A percentile compares a stretch with the other conserved stretches of the same genome.
These are phyloP conservation scores for Stachybotrys echinatus DNA, from an alignment of 2,329 filamentous ascomycete species.

Conservation along the genomic window DNA sequence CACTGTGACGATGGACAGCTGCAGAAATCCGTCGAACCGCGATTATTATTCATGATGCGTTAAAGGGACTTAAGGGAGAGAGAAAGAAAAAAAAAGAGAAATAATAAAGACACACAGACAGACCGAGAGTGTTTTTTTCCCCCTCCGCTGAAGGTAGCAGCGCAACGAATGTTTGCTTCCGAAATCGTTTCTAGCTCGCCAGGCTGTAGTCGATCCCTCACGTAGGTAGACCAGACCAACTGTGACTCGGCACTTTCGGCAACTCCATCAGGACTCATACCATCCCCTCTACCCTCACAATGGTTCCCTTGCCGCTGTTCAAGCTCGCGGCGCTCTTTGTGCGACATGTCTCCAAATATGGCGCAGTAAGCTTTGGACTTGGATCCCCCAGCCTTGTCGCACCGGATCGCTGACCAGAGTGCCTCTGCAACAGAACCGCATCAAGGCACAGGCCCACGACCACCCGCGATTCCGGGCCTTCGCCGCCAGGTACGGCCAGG, in stretches of 20 bases:
- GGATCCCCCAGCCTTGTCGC: background rate
- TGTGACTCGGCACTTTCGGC: too few species aligned
- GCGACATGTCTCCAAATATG: conserved; percentile 64
- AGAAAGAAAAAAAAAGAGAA: too few species aligned
- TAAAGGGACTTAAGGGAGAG: too few species aligned
- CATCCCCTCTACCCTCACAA: too few species aligned
- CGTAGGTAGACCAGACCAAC: too few species aligned
- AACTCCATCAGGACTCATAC: too few species aligned
- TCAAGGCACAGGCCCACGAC: conserved; percentile 61
- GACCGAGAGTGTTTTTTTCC: too few species aligned
- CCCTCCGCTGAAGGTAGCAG: too few species aligned
- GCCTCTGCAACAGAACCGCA: conserved; percentile 47
- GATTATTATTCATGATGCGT: too few species aligned
- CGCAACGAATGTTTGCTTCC: too few species aligned
- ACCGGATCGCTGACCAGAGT: conserved; percentile 7
- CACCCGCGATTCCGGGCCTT: conserved; percentile 56
- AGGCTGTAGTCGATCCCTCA: background rate
- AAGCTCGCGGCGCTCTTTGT: conserved; percentile 62
- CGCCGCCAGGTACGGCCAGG: conserved; percentile 57
- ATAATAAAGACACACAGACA: too few species aligned
- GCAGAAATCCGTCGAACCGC: background rate
- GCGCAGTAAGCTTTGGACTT: conserved; percentile 46
- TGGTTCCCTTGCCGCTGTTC: conserved; percentile 63
- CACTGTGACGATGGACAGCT: background rate
- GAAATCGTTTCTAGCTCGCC: too few species aligned